Evolutionary conservation across 768 basidiomycete genomes (phyloP).

Genomic region (Mycena floridula): DNA sequence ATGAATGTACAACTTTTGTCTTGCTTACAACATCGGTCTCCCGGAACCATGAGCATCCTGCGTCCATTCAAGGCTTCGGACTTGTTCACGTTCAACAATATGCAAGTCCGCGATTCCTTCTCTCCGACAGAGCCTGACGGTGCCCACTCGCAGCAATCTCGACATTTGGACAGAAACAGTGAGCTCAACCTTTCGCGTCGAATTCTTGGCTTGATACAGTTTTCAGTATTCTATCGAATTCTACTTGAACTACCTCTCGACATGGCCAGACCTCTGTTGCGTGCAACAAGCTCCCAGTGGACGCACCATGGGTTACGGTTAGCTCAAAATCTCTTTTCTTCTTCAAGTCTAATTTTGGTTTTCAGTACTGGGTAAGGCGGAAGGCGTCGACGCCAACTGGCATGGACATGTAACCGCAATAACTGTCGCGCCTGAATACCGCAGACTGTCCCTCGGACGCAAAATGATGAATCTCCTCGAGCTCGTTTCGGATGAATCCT

Average conservation of each 20-base stretch:
- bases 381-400: constrained; percentile 70
- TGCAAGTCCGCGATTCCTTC: constrained; percentile 41
- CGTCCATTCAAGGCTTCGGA: constrained; percentile 86
- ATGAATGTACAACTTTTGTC: too few species aligned
- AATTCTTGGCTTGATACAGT: not conserved
- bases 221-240: constrained; percentile 80
- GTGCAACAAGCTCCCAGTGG: constrained; percentile 77
- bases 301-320: constrained; percentile 91
- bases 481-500: constrained; percentile 71
- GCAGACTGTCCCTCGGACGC: constrained; percentile 79
- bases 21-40: too few species aligned
- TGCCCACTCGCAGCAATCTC: constrained; percentile 56
- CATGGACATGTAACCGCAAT: constrained; percentile 95
- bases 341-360: not conserved
- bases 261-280: constrained; percentile 90
- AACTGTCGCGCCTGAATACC: constrained; percentile 90
- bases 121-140: constrained; percentile 3
- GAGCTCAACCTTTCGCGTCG: constrained; percentile 23
- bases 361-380: constrained; percentile 90
- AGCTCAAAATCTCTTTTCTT: constrained; percentile 16
- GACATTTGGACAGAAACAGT: constrained; percentile 98
- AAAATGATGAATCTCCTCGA: constrained; percentile 87
- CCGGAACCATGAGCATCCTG: constrained; percentile 78
- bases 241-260: constrained; percentile 81
- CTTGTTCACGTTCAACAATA: constrained; percentile 89